Conservation (phyloP, 1,139 yeast genomes). For the Candida labiduridarum region DNA sequence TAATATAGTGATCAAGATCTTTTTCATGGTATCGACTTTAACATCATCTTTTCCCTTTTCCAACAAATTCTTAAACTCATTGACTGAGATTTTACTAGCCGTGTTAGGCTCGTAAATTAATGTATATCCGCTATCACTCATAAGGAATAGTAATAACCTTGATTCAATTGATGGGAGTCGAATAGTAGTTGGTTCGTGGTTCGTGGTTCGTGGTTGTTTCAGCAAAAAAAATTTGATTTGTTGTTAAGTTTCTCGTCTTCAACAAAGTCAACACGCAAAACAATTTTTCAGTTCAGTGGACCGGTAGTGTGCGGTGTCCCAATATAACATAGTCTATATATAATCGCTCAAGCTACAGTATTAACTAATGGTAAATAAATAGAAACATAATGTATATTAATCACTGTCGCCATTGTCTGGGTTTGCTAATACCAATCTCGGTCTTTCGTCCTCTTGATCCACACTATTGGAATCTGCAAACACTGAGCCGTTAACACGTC, state of each 20-base stretch:
- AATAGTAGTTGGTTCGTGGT: background rate
- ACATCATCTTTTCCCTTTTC: slow-evolving; percentile 91
- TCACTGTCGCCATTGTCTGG: slow-evolving; percentile 45
- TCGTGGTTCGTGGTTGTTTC: background rate
- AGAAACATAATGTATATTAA: background rate
- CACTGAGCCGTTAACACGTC: background rate
- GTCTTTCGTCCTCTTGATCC: slow-evolving; percentile 41
- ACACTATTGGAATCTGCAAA: slow-evolving; percentile 3
- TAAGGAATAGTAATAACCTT: slow-evolving; percentile 12
- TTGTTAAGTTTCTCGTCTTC: background rate
- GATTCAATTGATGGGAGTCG: slow-evolving; percentile 2
- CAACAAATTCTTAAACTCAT: slow-evolving; percentile 76
- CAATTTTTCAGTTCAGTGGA: background rate
- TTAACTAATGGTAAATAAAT: background rate
- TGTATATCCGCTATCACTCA: slow-evolving; percentile 65
- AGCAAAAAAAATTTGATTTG: slow-evolving; percentile 5
- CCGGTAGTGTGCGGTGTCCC: background rate
- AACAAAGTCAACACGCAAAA: background rate
- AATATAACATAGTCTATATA: too few relatives aligned
- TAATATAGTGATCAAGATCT: slow-evolving; percentile 80
- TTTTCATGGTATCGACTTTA: slow-evolving; percentile 89
- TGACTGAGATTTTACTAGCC: slow-evolving; percentile 67
- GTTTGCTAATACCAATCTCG: slow-evolving; percentile 66
- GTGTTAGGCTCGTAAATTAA: slow-evolving; percentile 77
- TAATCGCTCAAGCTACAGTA: background rate